Evolutionary conservation across 169 alveolate species (phyloP).

Genomic region (Cryptosporidium ubiquitum): DNA sequence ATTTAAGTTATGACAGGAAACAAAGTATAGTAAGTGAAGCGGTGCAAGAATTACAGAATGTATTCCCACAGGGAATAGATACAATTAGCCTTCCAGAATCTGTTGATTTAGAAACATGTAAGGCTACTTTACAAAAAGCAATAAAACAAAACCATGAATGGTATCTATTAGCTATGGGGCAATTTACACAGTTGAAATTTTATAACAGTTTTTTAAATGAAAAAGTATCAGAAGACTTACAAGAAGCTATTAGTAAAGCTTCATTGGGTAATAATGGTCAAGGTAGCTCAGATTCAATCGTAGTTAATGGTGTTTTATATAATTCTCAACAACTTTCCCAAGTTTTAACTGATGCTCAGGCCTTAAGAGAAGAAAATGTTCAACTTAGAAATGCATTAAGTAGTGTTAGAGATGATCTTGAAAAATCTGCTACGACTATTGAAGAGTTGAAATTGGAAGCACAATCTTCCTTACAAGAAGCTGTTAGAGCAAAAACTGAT

Average conservation of each 20-base stretch:
- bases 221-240: constrained; percentile 23
- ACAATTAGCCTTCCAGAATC: constrained; percentile 30
- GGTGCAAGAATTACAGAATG: constrained; percentile 37
- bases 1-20: constrained; percentile 48
- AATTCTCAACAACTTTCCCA: constrained; percentile 6
- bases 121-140: constrained; percentile 38
- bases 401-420: constrained; percentile 19
- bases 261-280: neutral
- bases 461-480: constrained; percentile 28
- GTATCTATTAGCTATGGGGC: constrained; percentile 68
- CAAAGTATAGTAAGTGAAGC: constrained; percentile 58
- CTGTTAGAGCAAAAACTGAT: constrained; percentile 33
- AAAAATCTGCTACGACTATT: constrained; percentile 6
- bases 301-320: constrained; percentile 41
- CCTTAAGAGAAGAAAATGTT: constrained; percentile 43
- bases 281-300: neutral
- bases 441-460: constrained; percentile 55
- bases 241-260: constrained; percentile 10
- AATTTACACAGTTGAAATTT: constrained; percentile 51
- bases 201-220: constrained; percentile 40
- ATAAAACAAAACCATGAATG: constrained; percentile 65
- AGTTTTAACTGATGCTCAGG: constrained; percentile 1
- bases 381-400: constrained; percentile 47
- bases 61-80: constrained; percentile 50
- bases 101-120: constrained; percentile 41